These are phyloP conservation scores for Yamadazyma conglobata DNA, from an alignment of 1,139 yeast species.

Conservation along the genomic window DNA sequence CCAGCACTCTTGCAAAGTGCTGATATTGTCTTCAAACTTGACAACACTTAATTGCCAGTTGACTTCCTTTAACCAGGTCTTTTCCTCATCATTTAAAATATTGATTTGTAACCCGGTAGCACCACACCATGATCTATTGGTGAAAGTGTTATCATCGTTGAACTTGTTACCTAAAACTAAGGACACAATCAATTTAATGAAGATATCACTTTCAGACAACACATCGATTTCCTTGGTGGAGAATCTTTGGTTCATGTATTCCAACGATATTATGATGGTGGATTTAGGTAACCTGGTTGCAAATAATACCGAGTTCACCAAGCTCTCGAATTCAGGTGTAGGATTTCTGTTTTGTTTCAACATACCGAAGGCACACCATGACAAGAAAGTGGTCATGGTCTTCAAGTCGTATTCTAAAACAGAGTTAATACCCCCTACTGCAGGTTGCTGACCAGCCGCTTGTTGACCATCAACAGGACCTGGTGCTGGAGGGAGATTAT, in stretches of 20 bases:
- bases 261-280: conserved; percentile 74
- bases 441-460: conserved; percentile 5
- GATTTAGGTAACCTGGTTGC: conserved; percentile 90
- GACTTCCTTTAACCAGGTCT: conserved; percentile 61
- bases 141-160: conserved; percentile 94
- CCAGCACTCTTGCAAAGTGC: conserved; percentile 48
- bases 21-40: conserved; percentile 37
- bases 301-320: conserved; percentile 65
- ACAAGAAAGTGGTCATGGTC: conserved; percentile 72
- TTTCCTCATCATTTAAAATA: conserved; percentile 64
- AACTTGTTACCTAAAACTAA: conserved; percentile 87
- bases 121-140: conserved; percentile 92
- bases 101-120: conserved; percentile 77
- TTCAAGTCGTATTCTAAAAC: conserved; percentile 75
- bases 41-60: conserved; percentile 50
- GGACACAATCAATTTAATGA: conserved; percentile 63
- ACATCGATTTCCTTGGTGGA: conserved; percentile 25
- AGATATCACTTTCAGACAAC: conserved; percentile 44
- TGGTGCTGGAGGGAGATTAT: too few relatives aligned
- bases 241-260: conserved; percentile 58
- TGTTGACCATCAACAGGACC: too few relatives aligned
- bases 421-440: conserved; percentile 68
- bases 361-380: conserved; percentile 64
- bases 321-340: conserved; percentile 53
- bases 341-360: conserved; percentile 50